Conservation (phyloP, 1,284 basidiomycete species). For the Volvariella volvacea region DNA sequence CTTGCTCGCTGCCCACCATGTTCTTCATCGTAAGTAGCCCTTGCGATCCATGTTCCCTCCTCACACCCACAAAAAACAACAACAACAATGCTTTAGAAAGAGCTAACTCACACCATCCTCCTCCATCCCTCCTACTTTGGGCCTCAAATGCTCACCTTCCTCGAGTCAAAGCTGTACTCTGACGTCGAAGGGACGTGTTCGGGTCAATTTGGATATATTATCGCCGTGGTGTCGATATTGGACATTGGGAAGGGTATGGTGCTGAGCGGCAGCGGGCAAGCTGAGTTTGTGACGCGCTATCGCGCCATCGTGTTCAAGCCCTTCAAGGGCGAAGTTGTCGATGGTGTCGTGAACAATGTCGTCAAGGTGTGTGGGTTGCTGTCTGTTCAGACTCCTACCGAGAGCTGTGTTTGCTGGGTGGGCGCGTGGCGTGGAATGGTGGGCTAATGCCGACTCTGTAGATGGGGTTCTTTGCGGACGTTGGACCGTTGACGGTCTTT, state of each 20-base stretch:
- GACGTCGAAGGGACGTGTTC: conserved; percentile 98
- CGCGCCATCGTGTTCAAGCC: conserved; percentile 95
- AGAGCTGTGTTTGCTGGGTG: no score
- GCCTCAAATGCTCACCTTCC: conserved; percentile 88
- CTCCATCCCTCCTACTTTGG: conserved; percentile 98
- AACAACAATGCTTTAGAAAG: conserved; percentile 54
- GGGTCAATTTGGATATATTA: conserved; percentile 95
- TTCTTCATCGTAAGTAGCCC: conserved; percentile 65
- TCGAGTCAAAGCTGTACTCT: conserved; percentile 89
- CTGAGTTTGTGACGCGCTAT: conserved; percentile 88
- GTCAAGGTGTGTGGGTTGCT: conserved; percentile 75
- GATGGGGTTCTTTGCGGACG: conserved; percentile 99
- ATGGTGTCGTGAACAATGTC: conserved; percentile 93
- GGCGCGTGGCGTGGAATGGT: no score
- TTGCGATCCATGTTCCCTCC: conserved; percentile 4
- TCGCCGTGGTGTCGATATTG: conserved; percentile 86
- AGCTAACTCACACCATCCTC: conserved; percentile 91
- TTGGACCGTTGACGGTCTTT: conserved; percentile 89
- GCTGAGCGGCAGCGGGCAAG: conserved; percentile 87
- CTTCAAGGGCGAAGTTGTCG: conserved; percentile 98
- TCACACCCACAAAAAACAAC: background rate
- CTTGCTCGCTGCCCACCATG: conserved; percentile 31
- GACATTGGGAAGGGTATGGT: conserved; percentile 92
- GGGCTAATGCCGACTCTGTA: conserved; percentile 21
- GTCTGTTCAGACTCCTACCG: background rate